Base-by-base conservation (phyloP, 1,284 basidiomycete species). In the Apiotrichum domesticum region DNA sequence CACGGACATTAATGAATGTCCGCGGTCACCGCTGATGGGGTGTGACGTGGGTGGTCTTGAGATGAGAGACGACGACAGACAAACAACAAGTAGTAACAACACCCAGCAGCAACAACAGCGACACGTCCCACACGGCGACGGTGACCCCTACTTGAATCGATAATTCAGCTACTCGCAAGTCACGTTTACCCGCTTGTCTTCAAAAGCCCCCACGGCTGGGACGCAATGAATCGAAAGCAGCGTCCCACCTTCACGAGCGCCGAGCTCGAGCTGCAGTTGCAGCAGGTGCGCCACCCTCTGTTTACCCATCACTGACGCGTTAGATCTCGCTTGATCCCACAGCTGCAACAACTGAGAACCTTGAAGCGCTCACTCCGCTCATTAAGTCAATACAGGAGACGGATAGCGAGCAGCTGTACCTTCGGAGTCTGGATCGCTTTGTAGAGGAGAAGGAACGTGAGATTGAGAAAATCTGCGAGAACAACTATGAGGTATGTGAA, bases 371-470 rank as follows among this genome's bases (percentile, higher is more conserved):
- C 13, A 91, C 88, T 11, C 90, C 92, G 37, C 85, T 96, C 47
- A 90, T 96, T 75, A 91, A 90, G 73, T 88, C 90, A 65, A 92
- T 98, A 63, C 88, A 97, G 78, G 83, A 87, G 66, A 90, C 86
- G 62, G 81, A 87, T 48, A 91, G 94, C 68, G 92, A 97, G 69
- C 92, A 97, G 60, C 83, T 86, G 11, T 98, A 94, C 75, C 82
- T 98, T 39, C 84, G 87, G 46, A 90, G 87, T 44, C 80, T 98
- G 51, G 87, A 91, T 66, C 81, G 80, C 15, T 89, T 98, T 67
- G 88, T 98, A 51, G 85, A 88, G 67, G 85, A 91, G 63, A 97
- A 98, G 78, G 96, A 99, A 72, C 81, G 83, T 56, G 94, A 98
- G 77, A 98, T 99, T 70, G 91, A 98, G 79, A 85, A 84, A 58